Conservation (phyloP, 1,139 yeast genomes). For the Saccharomyces hybrid region DNA sequence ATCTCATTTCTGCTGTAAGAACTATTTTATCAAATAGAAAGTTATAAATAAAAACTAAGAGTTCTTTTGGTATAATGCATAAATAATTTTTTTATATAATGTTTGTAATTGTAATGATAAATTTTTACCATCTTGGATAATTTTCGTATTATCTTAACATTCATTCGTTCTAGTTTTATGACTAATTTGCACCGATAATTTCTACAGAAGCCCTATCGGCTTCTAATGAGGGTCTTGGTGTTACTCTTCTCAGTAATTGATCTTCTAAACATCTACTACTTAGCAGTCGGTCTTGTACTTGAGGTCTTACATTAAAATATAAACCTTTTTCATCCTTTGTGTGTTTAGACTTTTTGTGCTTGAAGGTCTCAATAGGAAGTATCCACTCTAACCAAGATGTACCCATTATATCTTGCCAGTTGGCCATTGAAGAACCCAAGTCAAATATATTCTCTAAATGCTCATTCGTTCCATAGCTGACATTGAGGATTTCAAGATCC, state of each 20-base stretch:
- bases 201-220: background rate
- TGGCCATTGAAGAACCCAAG: slow-evolving; percentile 48
- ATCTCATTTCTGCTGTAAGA: background rate
- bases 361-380: slow-evolving; percentile 47
- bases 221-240: slow-evolving; percentile 28
- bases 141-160: background rate
- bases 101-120: background rate
- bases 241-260: slow-evolving; percentile 25
- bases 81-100: background rate
- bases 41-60: background rate
- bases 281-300: slow-evolving; percentile 37
- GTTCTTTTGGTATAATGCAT: background rate
- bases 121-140: background rate
- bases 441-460: slow-evolving; percentile 62
- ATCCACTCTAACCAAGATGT: slow-evolving; percentile 55
- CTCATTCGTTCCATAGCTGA: slow-evolving; percentile 28
- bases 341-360: slow-evolving; percentile 25
- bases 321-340: slow-evolving; percentile 41
- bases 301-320: slow-evolving; percentile 43
- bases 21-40: background rate
- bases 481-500: slow-evolving; percentile 38
- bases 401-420: slow-evolving; percentile 76
- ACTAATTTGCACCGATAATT: background rate
- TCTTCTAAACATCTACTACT: slow-evolving; percentile 30
- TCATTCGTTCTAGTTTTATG: background rate